Evolutionary conservation across 1,284 basidiomycete genomes (phyloP), one percentile per base, ranked within the genome.

Genomic region (Chiua sp.): DNA sequence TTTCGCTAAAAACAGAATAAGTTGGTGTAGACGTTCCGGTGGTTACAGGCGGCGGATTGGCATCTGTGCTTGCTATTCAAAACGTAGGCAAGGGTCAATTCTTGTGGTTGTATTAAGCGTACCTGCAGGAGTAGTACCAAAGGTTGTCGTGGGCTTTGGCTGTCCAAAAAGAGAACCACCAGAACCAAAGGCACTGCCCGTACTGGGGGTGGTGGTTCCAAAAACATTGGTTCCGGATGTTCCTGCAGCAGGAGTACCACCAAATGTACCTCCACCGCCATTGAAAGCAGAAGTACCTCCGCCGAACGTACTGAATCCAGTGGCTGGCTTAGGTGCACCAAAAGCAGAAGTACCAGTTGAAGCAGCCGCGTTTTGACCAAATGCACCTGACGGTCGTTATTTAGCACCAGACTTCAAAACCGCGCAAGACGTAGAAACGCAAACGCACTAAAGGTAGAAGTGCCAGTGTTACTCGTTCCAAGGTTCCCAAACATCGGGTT

Each of bases 401-500:
- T 64, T 63, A 60, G 62, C 55, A 44, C 47, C 52, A 58, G 57
- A 55, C 52, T 65, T 52, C 52, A 58, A 56, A 55, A 53, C 65
- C 53, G 37, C 28, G 59, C 64, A 59, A 58, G 57, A 59, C 48
- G 30, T 20, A 20, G 13, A 60, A 57, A n/a, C 60, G 63, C 59
- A 62, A 67, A 75, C 83, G 65, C 69, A 90, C 90, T 87, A 76
- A 92, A 92, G 60, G 80, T 80, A 58, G 83, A 69, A 30, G 78
- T 71, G 16, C 77, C 76, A 4, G 77, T 68, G 52, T 69, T 76
- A 39, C 75, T 77, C 52, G 72, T 73, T 53, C 76, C 78, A 54
- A 87, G 70, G 66, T 81, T 84, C 59, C 90, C 90, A 73, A 92
- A 92, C 87, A 92, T 91, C 48, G 92, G 88, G 65, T 93, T 93